Evolutionary conservation across 306 rosid species (phyloP).

Genomic region (Gleditsia sinensis): DNA sequence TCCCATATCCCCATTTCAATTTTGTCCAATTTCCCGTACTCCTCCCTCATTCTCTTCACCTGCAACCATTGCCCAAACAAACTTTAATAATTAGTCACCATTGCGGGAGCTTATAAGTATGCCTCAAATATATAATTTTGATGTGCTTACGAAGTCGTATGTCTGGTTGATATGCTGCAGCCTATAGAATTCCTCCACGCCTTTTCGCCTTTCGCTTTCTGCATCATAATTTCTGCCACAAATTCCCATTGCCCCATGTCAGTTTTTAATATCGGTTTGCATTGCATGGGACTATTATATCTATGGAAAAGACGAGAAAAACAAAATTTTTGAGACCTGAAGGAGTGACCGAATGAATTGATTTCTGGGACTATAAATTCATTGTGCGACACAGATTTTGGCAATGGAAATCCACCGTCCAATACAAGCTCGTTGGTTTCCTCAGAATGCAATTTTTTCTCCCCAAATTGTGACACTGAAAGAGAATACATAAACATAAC

Average conservation of each 20-base stretch:
- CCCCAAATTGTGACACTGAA: conserved; percentile 37
- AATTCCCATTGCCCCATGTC: neutral
- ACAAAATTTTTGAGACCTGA: conserved; percentile 48
- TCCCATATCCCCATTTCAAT: conserved; percentile 72
- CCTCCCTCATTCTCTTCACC: conserved; percentile 56
- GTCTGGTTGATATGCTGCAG: conserved; percentile 57
- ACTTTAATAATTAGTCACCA: neutral
- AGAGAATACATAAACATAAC: neutral
- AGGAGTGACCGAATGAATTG: conserved; percentile 56
- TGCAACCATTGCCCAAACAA: neutral
- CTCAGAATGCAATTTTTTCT: conserved; percentile 24
- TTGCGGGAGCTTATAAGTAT: no score
- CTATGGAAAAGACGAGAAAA: neutral
- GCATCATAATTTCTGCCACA: conserved; percentile 53
- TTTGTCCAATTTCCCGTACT: conserved; percentile 52
- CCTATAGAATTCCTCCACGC: conserved; percentile 62
- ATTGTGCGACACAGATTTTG: conserved; percentile 28
- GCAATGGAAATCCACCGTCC: conserved; percentile 52
- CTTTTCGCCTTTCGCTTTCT: conserved; percentile 58
- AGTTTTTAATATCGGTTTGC: neutral
- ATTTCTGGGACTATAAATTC: conserved; percentile 51
- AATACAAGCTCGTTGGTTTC: conserved; percentile 38
- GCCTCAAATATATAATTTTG: neutral
- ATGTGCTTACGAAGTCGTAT: conserved; percentile 48
- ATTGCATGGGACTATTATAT: neutral